A percentile compares a stretch with the other conserved stretches of the same genome.
phyloP scores from a whole-genome alignment of 345 rosid genomes.

The Rhodamnia argentea region DNA sequence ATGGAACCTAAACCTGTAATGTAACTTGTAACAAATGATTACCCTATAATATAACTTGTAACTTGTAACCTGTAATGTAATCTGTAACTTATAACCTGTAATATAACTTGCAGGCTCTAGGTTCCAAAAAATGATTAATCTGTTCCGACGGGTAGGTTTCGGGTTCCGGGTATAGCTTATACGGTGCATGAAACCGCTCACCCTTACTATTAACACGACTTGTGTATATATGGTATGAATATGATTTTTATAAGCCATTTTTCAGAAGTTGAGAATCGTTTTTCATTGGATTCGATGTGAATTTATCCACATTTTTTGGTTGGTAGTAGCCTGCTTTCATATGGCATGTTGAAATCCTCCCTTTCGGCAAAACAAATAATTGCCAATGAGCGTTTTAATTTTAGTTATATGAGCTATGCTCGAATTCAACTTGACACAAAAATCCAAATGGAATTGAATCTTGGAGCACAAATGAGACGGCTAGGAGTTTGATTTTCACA shows the following conservation, averaged over 20 bases:
- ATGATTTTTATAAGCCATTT: not conserved
- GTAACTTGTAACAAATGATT: too few species aligned
- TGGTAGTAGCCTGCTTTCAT: not conserved
- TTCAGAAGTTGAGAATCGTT: not conserved
- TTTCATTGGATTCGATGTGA: not conserved
- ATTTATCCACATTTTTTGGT: not conserved
- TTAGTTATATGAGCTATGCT: not conserved
- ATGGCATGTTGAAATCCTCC: not conserved
- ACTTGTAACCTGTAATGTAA: too few species aligned
- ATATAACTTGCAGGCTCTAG: too few species aligned
- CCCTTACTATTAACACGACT: too few species aligned
- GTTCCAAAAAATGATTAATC: too few species aligned
- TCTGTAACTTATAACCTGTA: too few species aligned
- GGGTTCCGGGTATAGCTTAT: rapidly evolving
- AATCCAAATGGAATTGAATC: not conserved
- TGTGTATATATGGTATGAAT: too few species aligned
- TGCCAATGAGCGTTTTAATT: not conserved
- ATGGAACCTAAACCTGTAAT: too few species aligned
- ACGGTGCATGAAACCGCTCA: too few species aligned
- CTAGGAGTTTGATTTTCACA: not conserved
- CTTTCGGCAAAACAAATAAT: not conserved
- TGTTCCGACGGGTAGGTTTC: too few species aligned
- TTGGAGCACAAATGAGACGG: not conserved
- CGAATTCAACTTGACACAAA: not conserved
- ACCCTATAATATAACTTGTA: too few species aligned